Evolutionary conservation across 148 eudicot species (phyloP).

Genomic region (Dysphania ambrosioides): DNA sequence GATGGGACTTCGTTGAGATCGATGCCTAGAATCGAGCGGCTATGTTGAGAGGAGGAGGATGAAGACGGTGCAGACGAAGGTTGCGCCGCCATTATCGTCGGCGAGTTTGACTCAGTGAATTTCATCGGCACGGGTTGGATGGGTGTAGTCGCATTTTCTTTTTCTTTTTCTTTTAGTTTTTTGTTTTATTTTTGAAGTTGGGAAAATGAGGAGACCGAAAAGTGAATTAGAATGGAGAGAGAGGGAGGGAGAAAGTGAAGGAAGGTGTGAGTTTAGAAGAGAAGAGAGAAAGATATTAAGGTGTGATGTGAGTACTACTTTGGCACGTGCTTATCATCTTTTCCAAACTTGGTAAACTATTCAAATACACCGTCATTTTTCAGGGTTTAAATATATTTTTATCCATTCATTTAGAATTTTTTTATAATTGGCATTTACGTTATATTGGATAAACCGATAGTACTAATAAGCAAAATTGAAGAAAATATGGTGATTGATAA

Average conservation of each 20-base stretch:
- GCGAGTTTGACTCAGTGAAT: background rate
- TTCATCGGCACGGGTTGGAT: constrained; percentile 3
- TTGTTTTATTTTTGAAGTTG: background rate
- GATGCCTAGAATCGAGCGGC: constrained; percentile 30
- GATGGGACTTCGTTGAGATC: constrained; percentile 56
- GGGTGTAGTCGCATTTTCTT: constrained; percentile 10
- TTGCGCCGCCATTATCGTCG: constrained; percentile 12
- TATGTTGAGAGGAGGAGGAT: background rate
- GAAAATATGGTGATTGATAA: no score
- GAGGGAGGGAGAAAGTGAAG: no score
- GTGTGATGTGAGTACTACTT: no score
- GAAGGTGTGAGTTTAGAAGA: background rate
- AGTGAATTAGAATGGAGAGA: background rate
- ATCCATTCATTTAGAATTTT: no score
- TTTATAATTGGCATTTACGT: no score
- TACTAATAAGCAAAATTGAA: no score
- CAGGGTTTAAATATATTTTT: no score
- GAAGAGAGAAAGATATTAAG: background rate
- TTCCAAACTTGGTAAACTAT: no score
- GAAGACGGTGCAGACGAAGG: background rate
- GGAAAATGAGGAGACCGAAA: constrained; percentile 5
- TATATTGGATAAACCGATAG: no score
- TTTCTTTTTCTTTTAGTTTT: background rate
- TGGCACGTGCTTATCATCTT: no score
- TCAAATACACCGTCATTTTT: no score